Evolutionary conservation across 371 early-diverging fungal species (phyloP).

Genomic region (Basidiobolus meristosporus): DNA sequence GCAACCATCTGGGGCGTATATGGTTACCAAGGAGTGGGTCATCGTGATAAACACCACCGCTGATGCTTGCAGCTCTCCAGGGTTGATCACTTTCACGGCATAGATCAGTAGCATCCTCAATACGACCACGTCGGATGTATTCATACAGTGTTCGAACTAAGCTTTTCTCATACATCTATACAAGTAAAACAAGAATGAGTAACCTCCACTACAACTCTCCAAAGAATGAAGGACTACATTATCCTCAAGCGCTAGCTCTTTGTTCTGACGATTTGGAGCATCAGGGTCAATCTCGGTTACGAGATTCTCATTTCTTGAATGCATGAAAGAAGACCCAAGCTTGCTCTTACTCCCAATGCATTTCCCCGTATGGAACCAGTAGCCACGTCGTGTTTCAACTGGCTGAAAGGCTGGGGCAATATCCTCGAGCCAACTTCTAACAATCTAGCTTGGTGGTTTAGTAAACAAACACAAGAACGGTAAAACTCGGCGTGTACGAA

Average conservation of each 20-base stretch:
- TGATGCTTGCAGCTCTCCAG: slow-evolving; percentile 4
- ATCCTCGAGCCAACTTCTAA: slow-evolving; percentile 4
- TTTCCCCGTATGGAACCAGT: slow-evolving; percentile 1
- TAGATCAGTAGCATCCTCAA: slow-evolving; percentile 3
- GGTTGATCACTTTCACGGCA: slow-evolving; percentile 4
- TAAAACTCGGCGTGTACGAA: too few relatives aligned
- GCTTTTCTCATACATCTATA: slow-evolving; percentile 3
- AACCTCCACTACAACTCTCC: background rate
- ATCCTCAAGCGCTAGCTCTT: background rate
- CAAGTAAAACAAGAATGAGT: background rate
- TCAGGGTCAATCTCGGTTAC: slow-evolving; percentile 2
- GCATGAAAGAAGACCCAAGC: background rate
- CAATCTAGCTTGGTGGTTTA: too few relatives aligned
- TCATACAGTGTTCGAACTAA: slow-evolving; percentile 4
- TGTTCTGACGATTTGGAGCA: slow-evolving; percentile 1
- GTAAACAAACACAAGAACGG: too few relatives aligned
- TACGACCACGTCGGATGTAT: slow-evolving; percentile 5
- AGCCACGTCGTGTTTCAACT: slow-evolving; percentile 3
- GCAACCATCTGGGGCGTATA: too few relatives aligned
- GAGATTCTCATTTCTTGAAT: background rate
- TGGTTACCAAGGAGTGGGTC: slow-evolving; percentile 1
- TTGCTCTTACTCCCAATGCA: background rate
- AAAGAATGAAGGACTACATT: slow-evolving; percentile 1
- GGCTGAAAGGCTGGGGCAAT: slow-evolving; percentile 2
- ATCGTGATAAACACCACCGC: background rate